A percentile compares a stretch with the other conserved stretches of the same genome.
Conservation (phyloP, 2,329 filamentous ascomycete genomes). For the Meredithiella fracta region DNA sequence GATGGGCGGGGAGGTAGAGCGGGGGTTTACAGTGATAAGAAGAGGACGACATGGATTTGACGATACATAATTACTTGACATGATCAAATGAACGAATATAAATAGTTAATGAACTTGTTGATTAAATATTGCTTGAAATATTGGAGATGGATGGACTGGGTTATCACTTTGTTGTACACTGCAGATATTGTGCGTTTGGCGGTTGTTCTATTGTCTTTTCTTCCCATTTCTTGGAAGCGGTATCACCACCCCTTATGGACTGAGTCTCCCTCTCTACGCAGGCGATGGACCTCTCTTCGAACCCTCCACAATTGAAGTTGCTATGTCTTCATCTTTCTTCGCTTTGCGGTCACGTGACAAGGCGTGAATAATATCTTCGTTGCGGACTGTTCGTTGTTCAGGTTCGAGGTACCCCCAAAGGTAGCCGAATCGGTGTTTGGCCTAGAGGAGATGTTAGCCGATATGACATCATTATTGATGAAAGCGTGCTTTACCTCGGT, state of each 20-base stretch:
- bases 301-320: background rate
- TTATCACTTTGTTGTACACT: too few species aligned
- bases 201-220: too few species aligned
- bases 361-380: slow-evolving; percentile 4
- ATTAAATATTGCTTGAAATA: too few species aligned
- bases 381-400: slow-evolving; percentile 17
- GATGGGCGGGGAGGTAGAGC: slow-evolving; percentile 30
- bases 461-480: background rate
- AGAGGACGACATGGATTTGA: background rate
- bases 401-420: slow-evolving; percentile 27
- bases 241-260: too few species aligned
- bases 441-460: slow-evolving; percentile 2
- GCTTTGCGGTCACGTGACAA: background rate
- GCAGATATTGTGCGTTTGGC: too few species aligned
- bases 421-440: slow-evolving; percentile 18
- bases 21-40: too few species aligned
- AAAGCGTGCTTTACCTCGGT: slow-evolving; percentile 22
- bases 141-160: too few species aligned
- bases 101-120: background rate
- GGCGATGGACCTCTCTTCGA: too few species aligned
- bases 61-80: background rate
- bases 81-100: too few species aligned
- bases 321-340: background rate
- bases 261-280: too few species aligned
- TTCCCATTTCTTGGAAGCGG: too few species aligned